Evolutionary conservation across 495 filamentous ascomycete species (phyloP).

Genomic region (Darksidea phi): DNA sequence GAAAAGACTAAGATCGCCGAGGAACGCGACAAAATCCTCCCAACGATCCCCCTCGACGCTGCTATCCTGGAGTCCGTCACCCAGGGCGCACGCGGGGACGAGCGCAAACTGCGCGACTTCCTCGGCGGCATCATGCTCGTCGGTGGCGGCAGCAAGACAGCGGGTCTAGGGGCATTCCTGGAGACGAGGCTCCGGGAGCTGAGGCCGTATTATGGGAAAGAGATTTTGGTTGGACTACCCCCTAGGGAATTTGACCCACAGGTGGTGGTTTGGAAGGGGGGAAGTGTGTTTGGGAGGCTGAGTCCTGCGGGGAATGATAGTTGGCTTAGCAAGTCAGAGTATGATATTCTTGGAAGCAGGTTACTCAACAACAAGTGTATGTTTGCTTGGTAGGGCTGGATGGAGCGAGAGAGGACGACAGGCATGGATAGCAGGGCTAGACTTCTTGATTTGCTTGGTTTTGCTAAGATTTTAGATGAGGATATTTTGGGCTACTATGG

Average conservation of each 20-base stretch:
- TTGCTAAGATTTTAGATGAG: no score
- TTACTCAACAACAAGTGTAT: conserved; percentile 84
- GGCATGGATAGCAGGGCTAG: no score
- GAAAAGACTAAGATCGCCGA: conserved; percentile 50
- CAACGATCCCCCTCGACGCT: conserved; percentile 76
- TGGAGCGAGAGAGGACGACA: background rate
- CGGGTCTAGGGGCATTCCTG: conserved; percentile 69
- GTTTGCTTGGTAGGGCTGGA: conserved; percentile 44
- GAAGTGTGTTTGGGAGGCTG: conserved; percentile 94
- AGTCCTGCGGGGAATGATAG: conserved; percentile 75
- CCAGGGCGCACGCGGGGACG: conserved; percentile 82
- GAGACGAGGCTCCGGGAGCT: conserved; percentile 74
- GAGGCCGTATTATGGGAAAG: conserved; percentile 69
- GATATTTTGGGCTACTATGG: background rate
- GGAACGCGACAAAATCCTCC: conserved; percentile 78
- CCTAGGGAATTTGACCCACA: conserved; percentile 92
- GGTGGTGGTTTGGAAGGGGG: conserved; percentile 96
- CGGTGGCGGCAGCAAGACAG: conserved; percentile 81
- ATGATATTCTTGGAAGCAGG: conserved; percentile 79
- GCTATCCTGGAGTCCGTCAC: conserved; percentile 86
- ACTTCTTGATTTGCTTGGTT: no score
- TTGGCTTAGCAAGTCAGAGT: conserved; percentile 87
- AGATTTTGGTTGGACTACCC: conserved; percentile 83
- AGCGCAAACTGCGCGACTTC: conserved; percentile 89
- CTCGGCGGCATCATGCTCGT: conserved; percentile 93